A percentile compares a stretch with the other conserved stretches of the same genome.
Evolutionary conservation across 805 yeast species (phyloP).

Genomic region (Nakazawaea ishiwadae): DNA sequence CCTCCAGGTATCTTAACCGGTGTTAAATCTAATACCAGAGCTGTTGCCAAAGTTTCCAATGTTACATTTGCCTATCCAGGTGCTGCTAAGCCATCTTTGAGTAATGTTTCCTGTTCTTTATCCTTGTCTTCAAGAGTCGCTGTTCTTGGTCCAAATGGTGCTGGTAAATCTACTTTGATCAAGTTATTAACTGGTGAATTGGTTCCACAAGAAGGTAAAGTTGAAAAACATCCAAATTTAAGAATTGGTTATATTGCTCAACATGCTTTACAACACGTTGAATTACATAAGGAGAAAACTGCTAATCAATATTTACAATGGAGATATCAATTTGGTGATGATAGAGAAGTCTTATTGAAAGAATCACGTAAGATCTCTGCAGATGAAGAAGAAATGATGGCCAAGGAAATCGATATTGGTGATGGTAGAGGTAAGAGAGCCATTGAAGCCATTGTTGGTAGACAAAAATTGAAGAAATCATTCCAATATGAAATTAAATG

Average conservation of each 20-base stretch:
- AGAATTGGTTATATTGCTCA: conserved; percentile 99
- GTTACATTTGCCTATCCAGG: conserved; percentile 92
- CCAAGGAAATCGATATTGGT: conserved; percentile 68
- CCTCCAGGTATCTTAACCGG: conserved; percentile 98
- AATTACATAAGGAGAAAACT: conserved; percentile 94
- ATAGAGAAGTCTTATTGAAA: conserved; percentile 91
- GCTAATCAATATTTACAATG: conserved; percentile 97
- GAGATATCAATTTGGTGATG: conserved; percentile 98
- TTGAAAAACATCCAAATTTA: conserved; percentile 96
- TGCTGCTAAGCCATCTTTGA: conserved; percentile 75
- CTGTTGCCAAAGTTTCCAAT: conserved; percentile 74
- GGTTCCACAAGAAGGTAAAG: conserved; percentile 80
- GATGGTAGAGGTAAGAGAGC: conserved; percentile 88
- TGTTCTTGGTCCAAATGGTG: conserved; percentile 96
- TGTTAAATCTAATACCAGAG: conserved; percentile 89
- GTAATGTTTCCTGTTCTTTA: conserved; percentile 80
- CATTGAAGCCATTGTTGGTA: conserved; percentile 93
- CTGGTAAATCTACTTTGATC: conserved; percentile 95
- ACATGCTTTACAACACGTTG: conserved; percentile 96
- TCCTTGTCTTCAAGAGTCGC: conserved; percentile 97
- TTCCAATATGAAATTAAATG: conserved; percentile 97
- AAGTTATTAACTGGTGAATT: conserved; percentile 91
- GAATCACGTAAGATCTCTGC: conserved; percentile 86
- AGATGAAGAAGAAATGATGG: conserved; percentile 73
- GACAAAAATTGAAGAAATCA: conserved; percentile 93